These are phyloP conservation scores for Lotmaria passim DNA, from an alignment of 208 protist species.

Conservation along the genomic window DNA sequence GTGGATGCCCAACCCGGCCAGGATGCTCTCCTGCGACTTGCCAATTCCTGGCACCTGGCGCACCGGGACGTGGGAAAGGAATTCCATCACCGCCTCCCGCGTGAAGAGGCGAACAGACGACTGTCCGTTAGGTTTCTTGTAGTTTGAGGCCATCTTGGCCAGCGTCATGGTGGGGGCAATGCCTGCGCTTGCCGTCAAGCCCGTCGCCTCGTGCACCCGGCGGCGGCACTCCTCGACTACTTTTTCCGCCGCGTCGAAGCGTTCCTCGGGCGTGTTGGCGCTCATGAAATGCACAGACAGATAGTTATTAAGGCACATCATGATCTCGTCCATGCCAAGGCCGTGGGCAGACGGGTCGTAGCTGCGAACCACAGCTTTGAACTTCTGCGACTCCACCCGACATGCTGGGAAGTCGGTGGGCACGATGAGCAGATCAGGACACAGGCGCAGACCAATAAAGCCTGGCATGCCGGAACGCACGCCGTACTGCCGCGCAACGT, in stretches of 20 bases:
- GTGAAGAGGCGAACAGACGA: slow-evolving; percentile 54
- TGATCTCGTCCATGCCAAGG: slow-evolving; percentile 76
- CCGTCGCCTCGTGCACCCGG: slow-evolving; percentile 47
- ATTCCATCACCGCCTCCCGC: slow-evolving; percentile 59
- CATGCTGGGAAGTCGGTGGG: slow-evolving; percentile 69
- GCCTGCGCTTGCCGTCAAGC: slow-evolving; percentile 78
- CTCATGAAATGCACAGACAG: slow-evolving; percentile 23
- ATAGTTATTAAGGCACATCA: slow-evolving; percentile 67
- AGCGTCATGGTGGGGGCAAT: slow-evolving; percentile 80
- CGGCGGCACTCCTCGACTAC: slow-evolving; percentile 60
- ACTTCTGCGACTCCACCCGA: slow-evolving; percentile 47
- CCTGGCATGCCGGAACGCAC: slow-evolving; percentile 95
- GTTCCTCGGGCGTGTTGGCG: slow-evolving; percentile 20
- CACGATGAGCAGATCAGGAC: slow-evolving; percentile 84
- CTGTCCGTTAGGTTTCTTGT: slow-evolving; percentile 95
- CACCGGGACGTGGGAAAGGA: slow-evolving; percentile 43
- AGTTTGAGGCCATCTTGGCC: slow-evolving; percentile 90
- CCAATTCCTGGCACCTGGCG: slow-evolving; percentile 74
- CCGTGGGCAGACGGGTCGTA: slow-evolving; percentile 80
- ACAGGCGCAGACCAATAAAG: slow-evolving; percentile 90
- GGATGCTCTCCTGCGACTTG: slow-evolving; percentile 51
- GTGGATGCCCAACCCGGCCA: slow-evolving; percentile 52
- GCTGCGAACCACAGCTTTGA: slow-evolving; percentile 57
- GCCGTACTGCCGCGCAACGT: slow-evolving; percentile 93
- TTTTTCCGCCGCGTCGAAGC: slow-evolving; percentile 47